These are phyloP conservation scores for Taiozyma sp. DNA, from an alignment of 1,139 yeast species.

Conservation along the genomic window DNA sequence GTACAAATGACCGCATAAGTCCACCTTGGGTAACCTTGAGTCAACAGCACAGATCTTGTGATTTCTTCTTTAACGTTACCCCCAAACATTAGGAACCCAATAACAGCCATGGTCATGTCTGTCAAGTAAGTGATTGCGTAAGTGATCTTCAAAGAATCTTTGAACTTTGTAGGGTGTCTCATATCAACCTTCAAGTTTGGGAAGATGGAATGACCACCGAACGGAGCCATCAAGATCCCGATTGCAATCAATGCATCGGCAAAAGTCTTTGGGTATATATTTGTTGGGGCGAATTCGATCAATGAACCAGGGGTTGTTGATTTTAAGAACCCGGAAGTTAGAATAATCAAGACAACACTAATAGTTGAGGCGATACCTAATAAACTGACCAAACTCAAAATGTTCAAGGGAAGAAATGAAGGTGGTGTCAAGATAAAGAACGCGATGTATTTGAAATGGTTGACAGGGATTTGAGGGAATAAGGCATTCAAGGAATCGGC, in stretches of 20 bases:
- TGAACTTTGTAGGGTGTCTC: slow-evolving; percentile 65
- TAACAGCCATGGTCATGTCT: slow-evolving; percentile 70
- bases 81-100: slow-evolving; percentile 92
- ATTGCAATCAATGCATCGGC: slow-evolving; percentile 52
- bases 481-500: slow-evolving; percentile 78
- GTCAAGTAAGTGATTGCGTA: slow-evolving; percentile 66
- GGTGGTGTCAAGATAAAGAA: slow-evolving; percentile 60
- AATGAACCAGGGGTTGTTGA: slow-evolving; percentile 63
- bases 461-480: slow-evolving; percentile 45
- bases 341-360: slow-evolving; percentile 52
- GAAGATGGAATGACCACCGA: slow-evolving; percentile 89
- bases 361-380: slow-evolving; percentile 71
- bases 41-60: slow-evolving; percentile 67
- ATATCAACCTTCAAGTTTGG: slow-evolving; percentile 79
- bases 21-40: slow-evolving; percentile 70
- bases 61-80: slow-evolving; percentile 70
- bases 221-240: slow-evolving; percentile 80
- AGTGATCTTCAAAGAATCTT: slow-evolving; percentile 45
- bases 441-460: slow-evolving; percentile 51
- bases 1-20: slow-evolving; percentile 60
- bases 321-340: slow-evolving; percentile 60
- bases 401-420: slow-evolving; percentile 64
- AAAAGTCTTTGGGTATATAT: slow-evolving; percentile 48
- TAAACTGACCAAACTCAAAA: slow-evolving; percentile 68
- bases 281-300: slow-evolving; percentile 45